phyloP scores from a whole-genome alignment of 257 asterid species.

The Rehmannia glutinosa region DNA sequence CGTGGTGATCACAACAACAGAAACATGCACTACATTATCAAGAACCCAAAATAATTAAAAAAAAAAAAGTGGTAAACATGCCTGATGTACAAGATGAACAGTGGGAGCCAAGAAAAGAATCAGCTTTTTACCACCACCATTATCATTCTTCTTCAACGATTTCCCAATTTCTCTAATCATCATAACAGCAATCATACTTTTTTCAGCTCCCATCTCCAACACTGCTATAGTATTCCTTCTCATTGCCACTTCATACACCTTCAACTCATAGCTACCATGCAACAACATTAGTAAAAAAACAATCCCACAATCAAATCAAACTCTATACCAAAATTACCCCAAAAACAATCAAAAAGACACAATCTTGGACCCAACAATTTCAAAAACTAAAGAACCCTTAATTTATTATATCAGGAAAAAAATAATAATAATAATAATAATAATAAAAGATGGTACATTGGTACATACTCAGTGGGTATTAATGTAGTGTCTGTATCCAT shows the following conservation, averaged over 20 bases:
- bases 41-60: not conserved
- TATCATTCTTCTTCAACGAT: constrained; percentile 28
- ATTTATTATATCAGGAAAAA: not conserved
- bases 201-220: constrained; percentile 54
- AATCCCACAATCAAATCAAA: constrained; percentile 3
- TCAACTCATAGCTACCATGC: constrained; percentile 46
- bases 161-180: constrained; percentile 69
- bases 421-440: not conserved
- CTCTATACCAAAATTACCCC: not conserved
- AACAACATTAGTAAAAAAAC: constrained; percentile 16
- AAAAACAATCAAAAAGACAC: not conserved
- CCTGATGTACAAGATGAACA: constrained; percentile 88
- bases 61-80: constrained; percentile 2
- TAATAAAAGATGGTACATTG: too few relatives aligned
- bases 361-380: too few relatives aligned
- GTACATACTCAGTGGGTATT: constrained; percentile 45
- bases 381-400: constrained; percentile 9
- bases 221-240: constrained; percentile 74
- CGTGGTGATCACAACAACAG: not conserved
- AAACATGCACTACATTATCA: not conserved
- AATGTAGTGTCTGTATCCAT: constrained; percentile 33
- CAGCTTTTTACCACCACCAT: constrained; percentile 40
- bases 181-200: constrained; percentile 54
- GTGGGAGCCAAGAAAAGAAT: constrained; percentile 79
- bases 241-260: constrained; percentile 75